Percentiles rank a stretch among this genome's conserved stretches.
Conservation (phyloP, 352 stramenopile genomes). For the Pythium dissotocum region DNA sequence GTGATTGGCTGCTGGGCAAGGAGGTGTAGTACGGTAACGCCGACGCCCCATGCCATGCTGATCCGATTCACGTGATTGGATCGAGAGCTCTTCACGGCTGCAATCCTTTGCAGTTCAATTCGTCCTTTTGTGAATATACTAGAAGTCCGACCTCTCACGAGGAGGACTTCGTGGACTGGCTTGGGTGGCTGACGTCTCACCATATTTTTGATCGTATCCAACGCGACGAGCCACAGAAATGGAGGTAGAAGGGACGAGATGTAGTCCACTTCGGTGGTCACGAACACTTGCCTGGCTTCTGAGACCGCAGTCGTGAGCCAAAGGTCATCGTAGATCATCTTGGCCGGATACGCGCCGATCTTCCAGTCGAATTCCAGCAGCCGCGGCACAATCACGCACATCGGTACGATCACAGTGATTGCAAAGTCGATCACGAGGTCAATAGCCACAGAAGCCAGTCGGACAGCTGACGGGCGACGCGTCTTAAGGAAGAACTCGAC, state of each 20-base stretch:
- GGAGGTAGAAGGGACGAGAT: slow-evolving; percentile 4
- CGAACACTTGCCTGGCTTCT: slow-evolving; percentile 4
- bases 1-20: neutral
- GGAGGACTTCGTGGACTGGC: neutral
- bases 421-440: slow-evolving; percentile 10
- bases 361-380: neutral
- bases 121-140: neutral
- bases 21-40: neutral
- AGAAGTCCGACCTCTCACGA: neutral
- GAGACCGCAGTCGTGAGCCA: neutral
- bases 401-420: neutral
- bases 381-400: neutral
- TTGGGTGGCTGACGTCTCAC: neutral
- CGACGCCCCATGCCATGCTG: neutral
- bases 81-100: neutral
- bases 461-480: neutral
- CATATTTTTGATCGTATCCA: slow-evolving; percentile 9
- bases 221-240: neutral
- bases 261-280: slow-evolving; percentile 4
- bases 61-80: neutral
- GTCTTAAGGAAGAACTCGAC: neutral
- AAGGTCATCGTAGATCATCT: slow-evolving; percentile 4
- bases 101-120: neutral
- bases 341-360: neutral
- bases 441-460: neutral